Evolutionary conservation across 768 basidiomycete species (phyloP).

Genomic region (Russula sp.): DNA sequence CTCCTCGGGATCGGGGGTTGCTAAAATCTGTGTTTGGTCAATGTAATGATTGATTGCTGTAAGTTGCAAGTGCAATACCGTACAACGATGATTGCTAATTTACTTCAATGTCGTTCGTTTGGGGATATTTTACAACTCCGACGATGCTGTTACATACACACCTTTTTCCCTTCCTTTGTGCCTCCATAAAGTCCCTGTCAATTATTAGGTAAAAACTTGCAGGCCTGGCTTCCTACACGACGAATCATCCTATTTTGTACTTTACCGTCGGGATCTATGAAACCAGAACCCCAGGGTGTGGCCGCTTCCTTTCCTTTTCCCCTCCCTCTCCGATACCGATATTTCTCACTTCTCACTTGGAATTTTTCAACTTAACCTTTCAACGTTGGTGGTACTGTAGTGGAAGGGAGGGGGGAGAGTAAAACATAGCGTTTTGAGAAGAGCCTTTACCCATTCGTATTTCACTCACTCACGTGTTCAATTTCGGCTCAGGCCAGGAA

Average conservation of each 20-base stretch:
- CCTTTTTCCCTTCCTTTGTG: not conserved
- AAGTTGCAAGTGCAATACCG: too few species aligned
- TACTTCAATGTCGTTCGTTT: not conserved
- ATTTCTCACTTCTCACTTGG: not conserved
- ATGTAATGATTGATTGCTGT: too few species aligned
- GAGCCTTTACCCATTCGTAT: not conserved
- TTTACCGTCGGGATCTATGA: constrained; percentile 2
- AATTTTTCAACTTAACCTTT: not conserved
- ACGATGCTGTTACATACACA: not conserved
- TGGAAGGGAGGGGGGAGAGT: not conserved
- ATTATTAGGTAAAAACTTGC: constrained; percentile 12
- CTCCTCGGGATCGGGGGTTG: not conserved
- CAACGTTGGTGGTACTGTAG: not conserved
- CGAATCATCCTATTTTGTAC: not conserved
- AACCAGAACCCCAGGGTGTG: not conserved
- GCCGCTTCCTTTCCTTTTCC: not conserved
- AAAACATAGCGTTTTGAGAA: not conserved
- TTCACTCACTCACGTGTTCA: not conserved
- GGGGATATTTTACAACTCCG: not conserved
- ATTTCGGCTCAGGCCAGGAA: not conserved
- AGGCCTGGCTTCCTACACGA: too few species aligned
- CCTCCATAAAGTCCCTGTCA: not conserved
- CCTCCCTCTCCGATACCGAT: not conserved
- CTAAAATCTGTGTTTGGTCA: too few species aligned
- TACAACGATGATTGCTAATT: not conserved